A percentile compares a stretch with the other conserved stretches of the same genome.
phyloP scores from a whole-genome alignment of 768 basidiomycete genomes.

The Kwoniella pini region DNA sequence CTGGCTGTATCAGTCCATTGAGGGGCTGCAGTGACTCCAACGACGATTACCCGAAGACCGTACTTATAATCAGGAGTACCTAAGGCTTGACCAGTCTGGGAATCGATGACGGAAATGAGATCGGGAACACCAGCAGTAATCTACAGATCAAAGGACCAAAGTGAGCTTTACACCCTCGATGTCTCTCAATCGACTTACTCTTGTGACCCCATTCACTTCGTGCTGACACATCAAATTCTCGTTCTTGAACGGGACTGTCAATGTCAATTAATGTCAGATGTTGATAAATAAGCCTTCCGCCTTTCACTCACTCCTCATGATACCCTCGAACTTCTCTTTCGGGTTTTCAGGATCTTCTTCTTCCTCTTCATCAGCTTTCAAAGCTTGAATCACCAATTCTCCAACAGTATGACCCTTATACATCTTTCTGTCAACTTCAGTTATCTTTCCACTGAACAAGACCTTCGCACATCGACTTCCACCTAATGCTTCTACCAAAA shows the following conservation, averaged over 20 bases:
- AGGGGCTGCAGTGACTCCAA: slow-evolving; percentile 60
- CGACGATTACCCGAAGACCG: slow-evolving; percentile 63
- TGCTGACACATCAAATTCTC: slow-evolving; percentile 37
- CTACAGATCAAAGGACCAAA: slow-evolving; percentile 1
- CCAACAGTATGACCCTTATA: slow-evolving; percentile 53
- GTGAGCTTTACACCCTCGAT: background rate
- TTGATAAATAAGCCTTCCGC: background rate
- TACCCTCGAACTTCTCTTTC: slow-evolving; percentile 26
- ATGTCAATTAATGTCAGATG: background rate
- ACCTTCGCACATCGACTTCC: slow-evolving; percentile 40
- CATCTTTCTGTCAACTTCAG: slow-evolving; percentile 59
- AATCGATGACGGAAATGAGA: slow-evolving; percentile 66
- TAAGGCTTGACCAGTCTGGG: slow-evolving; percentile 64
- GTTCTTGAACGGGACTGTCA: slow-evolving; percentile 42
- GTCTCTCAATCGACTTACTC: slow-evolving; percentile 11
- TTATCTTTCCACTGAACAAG: slow-evolving; percentile 66
- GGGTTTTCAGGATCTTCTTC: slow-evolving; percentile 47
- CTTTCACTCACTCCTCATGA: slow-evolving; percentile 48
- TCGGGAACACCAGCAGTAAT: slow-evolving; percentile 64
- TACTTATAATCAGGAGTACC: slow-evolving; percentile 67
- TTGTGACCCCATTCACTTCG: slow-evolving; percentile 18
- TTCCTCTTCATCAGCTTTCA: slow-evolving; percentile 25
- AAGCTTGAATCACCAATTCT: slow-evolving; percentile 45
- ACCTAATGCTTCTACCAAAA: slow-evolving; percentile 53
- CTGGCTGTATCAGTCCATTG: slow-evolving; percentile 61